phyloP scores from a whole-genome alignment of 1,284 basidiomycete genomes.

The Moniliophthora roreri region DNA sequence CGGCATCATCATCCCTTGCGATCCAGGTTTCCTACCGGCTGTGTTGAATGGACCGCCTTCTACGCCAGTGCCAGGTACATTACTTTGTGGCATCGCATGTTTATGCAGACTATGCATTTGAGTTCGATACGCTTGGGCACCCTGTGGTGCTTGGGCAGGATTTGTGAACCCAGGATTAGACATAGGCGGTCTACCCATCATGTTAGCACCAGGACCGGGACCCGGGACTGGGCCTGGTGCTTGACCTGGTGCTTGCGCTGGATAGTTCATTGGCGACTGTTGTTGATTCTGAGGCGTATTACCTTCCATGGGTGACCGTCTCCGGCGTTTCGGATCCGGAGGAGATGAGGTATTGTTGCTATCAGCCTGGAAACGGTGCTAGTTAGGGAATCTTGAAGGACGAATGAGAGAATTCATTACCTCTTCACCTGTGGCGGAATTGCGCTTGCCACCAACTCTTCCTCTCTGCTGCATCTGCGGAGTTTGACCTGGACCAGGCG shows the following conservation, averaged over 20 bases:
- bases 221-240: constrained; percentile 30
- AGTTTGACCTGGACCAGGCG: constrained; percentile 21
- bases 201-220: constrained; percentile 26
- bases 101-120: constrained; percentile 1
- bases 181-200: not conserved
- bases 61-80: constrained; percentile 1
- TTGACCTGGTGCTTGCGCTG: constrained; percentile 24
- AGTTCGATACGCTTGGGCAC: not conserved
- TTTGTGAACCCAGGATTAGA: not conserved
- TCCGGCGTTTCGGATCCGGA: constrained; percentile 58
- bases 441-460: constrained; percentile 51
- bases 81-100: not conserved
- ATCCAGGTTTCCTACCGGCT: constrained; percentile 22
- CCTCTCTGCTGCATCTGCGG: constrained; percentile 28
- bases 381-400: constrained; percentile 7
- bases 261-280: constrained; percentile 9
- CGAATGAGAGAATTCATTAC: constrained; percentile 30
- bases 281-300: not conserved
- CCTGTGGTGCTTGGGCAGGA: not conserved
- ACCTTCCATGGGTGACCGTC: constrained; percentile 52
- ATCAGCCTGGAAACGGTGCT: constrained; percentile 13
- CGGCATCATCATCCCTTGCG: constrained; percentile 32
- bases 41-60: constrained; percentile 11
- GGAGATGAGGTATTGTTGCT: constrained; percentile 51
- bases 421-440: constrained; percentile 69